Conservation (phyloP, 2,329 filamentous ascomycete genomes). For the Fusarium abutilonis region DNA sequence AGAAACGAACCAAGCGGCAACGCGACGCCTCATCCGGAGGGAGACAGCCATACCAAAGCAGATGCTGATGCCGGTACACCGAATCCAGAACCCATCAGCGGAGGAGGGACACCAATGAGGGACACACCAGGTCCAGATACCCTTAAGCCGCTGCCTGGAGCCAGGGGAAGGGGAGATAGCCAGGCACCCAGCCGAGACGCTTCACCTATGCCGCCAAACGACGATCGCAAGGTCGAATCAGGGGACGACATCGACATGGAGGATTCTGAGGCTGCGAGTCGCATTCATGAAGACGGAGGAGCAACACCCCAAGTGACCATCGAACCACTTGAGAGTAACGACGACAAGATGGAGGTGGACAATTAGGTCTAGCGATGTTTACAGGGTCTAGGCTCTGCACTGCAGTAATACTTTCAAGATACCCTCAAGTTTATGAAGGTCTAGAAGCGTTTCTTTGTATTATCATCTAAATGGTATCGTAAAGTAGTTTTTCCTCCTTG, state of each 20-base stretch:
- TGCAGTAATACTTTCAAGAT: constrained; percentile 41
- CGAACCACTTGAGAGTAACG: constrained; percentile 58
- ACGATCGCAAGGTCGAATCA: constrained; percentile 52
- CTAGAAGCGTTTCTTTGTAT: constrained; percentile 15
- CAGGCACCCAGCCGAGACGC: constrained; percentile 46
- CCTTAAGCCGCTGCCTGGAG: constrained; percentile 35
- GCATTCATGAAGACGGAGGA: constrained; percentile 56
- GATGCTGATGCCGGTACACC: constrained; percentile 46
- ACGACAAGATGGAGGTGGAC: constrained; percentile 74
- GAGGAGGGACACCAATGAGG: constrained; percentile 49
- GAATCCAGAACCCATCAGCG: constrained; percentile 42
- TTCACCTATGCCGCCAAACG: constrained; percentile 44
- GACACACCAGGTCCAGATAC: constrained; percentile 47
- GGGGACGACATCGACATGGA: constrained; percentile 69
- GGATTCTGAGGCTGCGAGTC: constrained; percentile 53
- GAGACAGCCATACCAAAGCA: constrained; percentile 47
- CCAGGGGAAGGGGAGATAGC: constrained; percentile 41
- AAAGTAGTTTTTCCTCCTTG: constrained; percentile 10
- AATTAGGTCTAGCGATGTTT: constrained; percentile 42
- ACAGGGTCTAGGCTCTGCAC: not conserved
- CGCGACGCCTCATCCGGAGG: constrained; percentile 61
- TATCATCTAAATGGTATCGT: constrained; percentile 34
- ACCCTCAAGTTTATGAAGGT: constrained; percentile 40
- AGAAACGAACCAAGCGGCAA: constrained; percentile 61
- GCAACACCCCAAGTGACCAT: constrained; percentile 59